A percentile compares a stretch with the other conserved stretches of the same genome.
These are phyloP conservation scores for Aspergillus bridgeri DNA, from an alignment of 495 filamentous ascomycete species.

Conservation along the genomic window DNA sequence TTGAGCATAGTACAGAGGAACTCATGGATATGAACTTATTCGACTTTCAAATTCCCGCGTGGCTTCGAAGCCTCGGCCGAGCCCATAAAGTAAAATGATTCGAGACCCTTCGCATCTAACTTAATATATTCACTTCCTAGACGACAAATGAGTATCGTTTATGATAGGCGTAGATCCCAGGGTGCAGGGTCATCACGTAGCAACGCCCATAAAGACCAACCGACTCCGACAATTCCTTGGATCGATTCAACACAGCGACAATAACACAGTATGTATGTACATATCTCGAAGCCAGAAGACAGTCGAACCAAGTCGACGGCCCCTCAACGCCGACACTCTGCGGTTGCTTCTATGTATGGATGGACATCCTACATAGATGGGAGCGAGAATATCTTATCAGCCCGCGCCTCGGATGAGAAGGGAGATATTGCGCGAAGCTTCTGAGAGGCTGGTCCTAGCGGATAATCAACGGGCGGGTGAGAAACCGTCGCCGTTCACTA, in stretches of 20 bases:
- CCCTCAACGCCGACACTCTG: no score
- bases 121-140: no score
- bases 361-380: background rate
- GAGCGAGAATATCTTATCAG: no score
- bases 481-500: background rate
- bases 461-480: background rate
- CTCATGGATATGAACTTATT: constrained; percentile 2
- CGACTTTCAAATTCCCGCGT: no score
- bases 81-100: no score
- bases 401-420: background rate
- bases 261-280: background rate
- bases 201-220: background rate
- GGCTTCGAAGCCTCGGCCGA: no score
- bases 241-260: background rate
- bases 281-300: no score
- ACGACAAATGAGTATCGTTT: background rate
- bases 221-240: no score
- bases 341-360: no score
- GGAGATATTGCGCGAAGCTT: background rate
- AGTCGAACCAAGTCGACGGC: no score
- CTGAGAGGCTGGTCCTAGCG: background rate
- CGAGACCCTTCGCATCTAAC: no score
- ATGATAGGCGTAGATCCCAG: background rate
- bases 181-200: background rate
- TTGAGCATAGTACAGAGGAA: constrained; percentile 13